Evolutionary conservation across 2,329 filamentous ascomycete genomes (phyloP).

Genomic region (Beauveria medogensis): DNA sequence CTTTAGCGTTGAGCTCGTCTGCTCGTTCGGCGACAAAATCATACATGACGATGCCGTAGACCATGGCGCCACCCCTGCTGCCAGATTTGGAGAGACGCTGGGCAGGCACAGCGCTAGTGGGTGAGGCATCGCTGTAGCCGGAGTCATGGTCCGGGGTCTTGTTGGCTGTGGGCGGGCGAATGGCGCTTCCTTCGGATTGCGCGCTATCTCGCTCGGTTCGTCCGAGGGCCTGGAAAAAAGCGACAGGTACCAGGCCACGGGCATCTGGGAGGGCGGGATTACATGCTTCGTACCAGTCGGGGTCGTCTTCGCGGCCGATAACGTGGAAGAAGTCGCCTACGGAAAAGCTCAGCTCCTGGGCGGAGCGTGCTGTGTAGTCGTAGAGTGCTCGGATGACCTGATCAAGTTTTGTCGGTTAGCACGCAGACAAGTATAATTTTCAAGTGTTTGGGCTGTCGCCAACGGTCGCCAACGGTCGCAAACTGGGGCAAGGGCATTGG

Average conservation of each 20-base stretch:
- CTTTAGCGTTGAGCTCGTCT: constrained; percentile 93
- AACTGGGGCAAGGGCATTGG: not conserved
- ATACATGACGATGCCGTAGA: constrained; percentile 95
- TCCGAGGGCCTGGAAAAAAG: constrained; percentile 86
- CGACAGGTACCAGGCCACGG: constrained; percentile 84
- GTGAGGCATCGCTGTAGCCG: constrained; percentile 51
- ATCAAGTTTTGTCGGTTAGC: not conserved
- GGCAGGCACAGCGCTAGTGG: constrained; percentile 13
- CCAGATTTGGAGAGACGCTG: constrained; percentile 41
- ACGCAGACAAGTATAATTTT: not conserved
- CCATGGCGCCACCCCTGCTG: constrained; percentile 65
- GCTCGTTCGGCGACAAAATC: constrained; percentile 91
- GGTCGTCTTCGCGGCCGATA: constrained; percentile 88
- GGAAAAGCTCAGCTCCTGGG: constrained; percentile 80
- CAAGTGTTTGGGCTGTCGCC: not conserved
- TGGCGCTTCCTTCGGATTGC: constrained; percentile 46
- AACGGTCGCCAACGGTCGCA: not conserved
- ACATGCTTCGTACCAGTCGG: constrained; percentile 97
- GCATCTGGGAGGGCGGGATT: constrained; percentile 84
- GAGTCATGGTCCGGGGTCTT: constrained; percentile 78
- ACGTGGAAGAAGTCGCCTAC: constrained; percentile 98
- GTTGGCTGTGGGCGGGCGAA: constrained; percentile 34
- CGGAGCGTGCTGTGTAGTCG: constrained; percentile 72
- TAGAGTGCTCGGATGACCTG: constrained; percentile 97
- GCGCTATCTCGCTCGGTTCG: constrained; percentile 87